Base-by-base conservation (phyloP, 768 basidiomycete species). In the Russula olivacea region DNA sequence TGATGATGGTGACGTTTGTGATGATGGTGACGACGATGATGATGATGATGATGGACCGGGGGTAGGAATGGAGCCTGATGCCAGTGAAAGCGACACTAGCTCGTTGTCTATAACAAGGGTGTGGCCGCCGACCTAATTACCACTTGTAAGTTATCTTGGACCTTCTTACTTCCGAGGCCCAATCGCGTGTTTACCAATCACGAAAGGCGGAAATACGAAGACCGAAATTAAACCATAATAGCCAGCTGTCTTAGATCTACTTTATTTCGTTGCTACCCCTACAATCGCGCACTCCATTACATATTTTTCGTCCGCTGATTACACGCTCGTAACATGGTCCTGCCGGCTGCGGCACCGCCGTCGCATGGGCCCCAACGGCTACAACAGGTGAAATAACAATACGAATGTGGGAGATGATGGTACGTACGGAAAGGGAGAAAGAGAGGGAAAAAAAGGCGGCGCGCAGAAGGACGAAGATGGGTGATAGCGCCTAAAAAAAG, bases 301-400 rank as follows among this genome's bases (percentile, higher is more conserved):
- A 60, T 59, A 55, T 59, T 59, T 28, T 34, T 55, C 36, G 52
- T 64, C 53, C 58, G 53, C 47, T 25, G 47, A 60, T 64, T 64
- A 64, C 63, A 64, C 54, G 63, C 41, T 64, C 36, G 59, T 60
- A 50, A 45, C 63, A 45, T 43, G 59, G 54, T 41, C 52, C 51
- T 59, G 38, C 36, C 43, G 58, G 53, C 47, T 52, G 58, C 58
- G 47, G 47, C 52, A 41, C 58, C 28, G 28, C 50, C 28, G 52
- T 38, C n/a, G 47, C 63, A 59, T 15, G 47, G 45, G 45, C 21
- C 45, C 62, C 57, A 59, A 51, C 47, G 40, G 58, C 45, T 64
- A 64, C 63, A 64, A 64, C 58, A 55, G 54, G 57, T 64, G 63
- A 41, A 47, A 64, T 64, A 59, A 64, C 53, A 59, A 60, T 64